Evolutionary conservation across 2,329 filamentous ascomycete genomes (phyloP).

Genomic region (Clonostachys rhizophaga): DNA sequence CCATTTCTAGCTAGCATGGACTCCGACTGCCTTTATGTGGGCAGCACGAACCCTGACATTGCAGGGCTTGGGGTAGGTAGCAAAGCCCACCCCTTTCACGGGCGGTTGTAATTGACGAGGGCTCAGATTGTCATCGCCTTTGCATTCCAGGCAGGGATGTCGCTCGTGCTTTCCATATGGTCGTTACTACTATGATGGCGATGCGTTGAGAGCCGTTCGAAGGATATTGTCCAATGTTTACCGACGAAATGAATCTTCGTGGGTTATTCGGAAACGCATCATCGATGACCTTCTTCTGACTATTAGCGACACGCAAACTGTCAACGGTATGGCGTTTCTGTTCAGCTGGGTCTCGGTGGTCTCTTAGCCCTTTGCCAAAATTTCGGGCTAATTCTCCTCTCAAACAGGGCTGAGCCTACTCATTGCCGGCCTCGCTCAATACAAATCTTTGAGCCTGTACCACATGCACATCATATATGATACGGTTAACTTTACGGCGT

Average conservation of each 20-base stretch:
- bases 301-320: not conserved
- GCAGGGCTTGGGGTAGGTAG: not conserved
- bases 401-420: not conserved
- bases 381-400: too few species aligned
- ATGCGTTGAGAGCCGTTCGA: too few species aligned
- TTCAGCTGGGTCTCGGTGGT: too few species aligned
- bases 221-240: too few species aligned
- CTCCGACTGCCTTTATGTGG: too few species aligned
- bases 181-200: not conserved
- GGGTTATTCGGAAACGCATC: not conserved
- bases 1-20: too few species aligned
- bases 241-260: too few species aligned
- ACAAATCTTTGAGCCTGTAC: not conserved
- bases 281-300: not conserved
- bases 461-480: not conserved
- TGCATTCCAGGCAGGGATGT: not conserved
- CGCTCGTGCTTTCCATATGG: not conserved
- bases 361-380: too few species aligned
- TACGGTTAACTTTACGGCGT: not conserved
- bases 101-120: not conserved
- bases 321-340: not conserved
- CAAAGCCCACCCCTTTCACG: not conserved
- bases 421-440: not conserved
- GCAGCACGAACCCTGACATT: not conserved
- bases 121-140: not conserved